Evolutionary conservation across 2,329 filamentous ascomycete genomes (phyloP).

Genomic region (Lecanicillium sp.): DNA sequence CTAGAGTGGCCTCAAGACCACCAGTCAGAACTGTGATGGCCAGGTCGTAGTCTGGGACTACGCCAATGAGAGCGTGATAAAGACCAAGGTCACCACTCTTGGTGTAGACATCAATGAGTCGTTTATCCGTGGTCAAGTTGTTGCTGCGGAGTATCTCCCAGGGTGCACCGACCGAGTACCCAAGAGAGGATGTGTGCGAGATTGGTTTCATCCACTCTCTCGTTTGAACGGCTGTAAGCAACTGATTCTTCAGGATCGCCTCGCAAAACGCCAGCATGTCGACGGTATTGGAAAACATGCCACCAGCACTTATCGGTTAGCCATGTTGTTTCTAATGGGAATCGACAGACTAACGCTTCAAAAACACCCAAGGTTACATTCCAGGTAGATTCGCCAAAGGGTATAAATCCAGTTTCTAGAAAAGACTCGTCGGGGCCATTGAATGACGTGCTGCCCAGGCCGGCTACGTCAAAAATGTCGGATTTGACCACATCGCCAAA

Average conservation of each 20-base stretch:
- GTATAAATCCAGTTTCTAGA: conserved; percentile 25
- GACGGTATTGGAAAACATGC: conserved; percentile 31
- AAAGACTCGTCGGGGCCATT: conserved; percentile 21
- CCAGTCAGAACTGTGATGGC: conserved; percentile 31
- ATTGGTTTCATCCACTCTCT: conserved; percentile 37
- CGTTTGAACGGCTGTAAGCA: conserved; percentile 30
- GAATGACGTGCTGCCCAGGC: conserved; percentile 32
- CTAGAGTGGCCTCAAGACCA: conserved; percentile 17
- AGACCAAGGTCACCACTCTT: conserved; percentile 35
- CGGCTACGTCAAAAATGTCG: conserved; percentile 32
- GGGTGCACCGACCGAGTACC: conserved; percentile 32
- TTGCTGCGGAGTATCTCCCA: conserved; percentile 38
- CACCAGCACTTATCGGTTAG: conserved; percentile 22
- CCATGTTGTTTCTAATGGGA: neutral
- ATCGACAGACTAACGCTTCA: conserved; percentile 21
- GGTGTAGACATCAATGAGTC: conserved; percentile 37
- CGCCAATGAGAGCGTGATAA: conserved; percentile 30
- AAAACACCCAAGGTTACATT: conserved; percentile 25
- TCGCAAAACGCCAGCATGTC: conserved; percentile 34
- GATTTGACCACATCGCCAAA: conserved; percentile 31
- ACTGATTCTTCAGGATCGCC: conserved; percentile 32
- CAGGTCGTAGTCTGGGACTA: conserved; percentile 39
- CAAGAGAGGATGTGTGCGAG: conserved; percentile 26
- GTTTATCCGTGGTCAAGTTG: conserved; percentile 27
- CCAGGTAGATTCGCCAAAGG: conserved; percentile 24